A percentile compares a stretch with the other conserved stretches of the same genome.
Conservation (phyloP, 805 yeast genomes). For the Kluyveromyces dobzhanskii region DNA sequence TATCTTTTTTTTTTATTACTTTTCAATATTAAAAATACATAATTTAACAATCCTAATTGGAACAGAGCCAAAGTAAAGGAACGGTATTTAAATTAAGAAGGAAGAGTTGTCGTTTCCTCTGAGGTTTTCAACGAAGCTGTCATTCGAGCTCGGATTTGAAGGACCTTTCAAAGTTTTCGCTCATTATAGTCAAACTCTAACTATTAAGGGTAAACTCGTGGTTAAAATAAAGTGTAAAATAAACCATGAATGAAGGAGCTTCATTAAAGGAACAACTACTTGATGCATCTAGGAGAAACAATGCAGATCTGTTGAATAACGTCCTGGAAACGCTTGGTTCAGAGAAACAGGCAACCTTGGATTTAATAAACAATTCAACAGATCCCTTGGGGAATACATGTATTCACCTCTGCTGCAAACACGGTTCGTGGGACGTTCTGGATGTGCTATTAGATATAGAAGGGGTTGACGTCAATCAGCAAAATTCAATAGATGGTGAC, state of each 20-base stretch:
- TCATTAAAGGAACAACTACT: conserved; percentile 67
- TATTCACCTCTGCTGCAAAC: conserved; percentile 70
- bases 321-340: conserved; percentile 40
- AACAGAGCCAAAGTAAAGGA: too few species aligned
- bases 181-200: too few species aligned
- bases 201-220: too few species aligned
- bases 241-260: conserved; percentile 51
- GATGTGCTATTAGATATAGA: conserved; percentile 78
- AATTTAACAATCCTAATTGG: too few species aligned
- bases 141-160: too few species aligned
- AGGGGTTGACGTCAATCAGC: conserved; percentile 75
- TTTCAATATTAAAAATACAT: too few species aligned
- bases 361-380: conserved; percentile 56
- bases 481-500: conserved; percentile 61
- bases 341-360: conserved; percentile 29
- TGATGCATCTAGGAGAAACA: conserved; percentile 84
- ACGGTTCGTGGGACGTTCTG: conserved; percentile 81
- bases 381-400: conserved; percentile 77
- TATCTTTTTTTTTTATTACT: too few species aligned
- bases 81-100: too few species aligned
- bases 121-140: too few species aligned
- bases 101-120: too few species aligned
- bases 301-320: conserved; percentile 59
- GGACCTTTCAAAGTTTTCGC: too few species aligned
- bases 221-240: too few species aligned